Base-by-base conservation (phyloP, 192 early-diverging fungal genomes). In the Coemansia sp. region DNA sequence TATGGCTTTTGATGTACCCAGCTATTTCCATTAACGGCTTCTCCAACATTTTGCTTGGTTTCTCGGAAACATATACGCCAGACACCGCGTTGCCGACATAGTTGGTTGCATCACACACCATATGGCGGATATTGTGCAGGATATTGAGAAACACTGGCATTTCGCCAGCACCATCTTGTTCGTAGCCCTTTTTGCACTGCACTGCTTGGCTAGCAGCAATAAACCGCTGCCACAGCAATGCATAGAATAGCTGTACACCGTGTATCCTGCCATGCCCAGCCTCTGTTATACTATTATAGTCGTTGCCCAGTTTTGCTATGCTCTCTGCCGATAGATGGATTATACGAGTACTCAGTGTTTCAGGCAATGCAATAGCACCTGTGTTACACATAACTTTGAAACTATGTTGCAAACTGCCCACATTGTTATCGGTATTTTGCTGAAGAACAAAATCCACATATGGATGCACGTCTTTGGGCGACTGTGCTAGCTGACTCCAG, bases 81-180 rank as follows among this genome's bases (percentile, higher is more conserved):
- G 54, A 60, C 12, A 77, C 66, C 0, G 70, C 75, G 54, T 77
- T 77, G 36, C 75, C 75, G 37, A 77, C 62, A 20, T 77, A 72
- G 56, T 65, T n/a, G 1, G 70, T 54, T 35, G 66, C 66, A n/a
- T 65, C 22, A 7, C 20, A 53, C 0, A 62, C 62, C 11, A 63
- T 51, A 0, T 38, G 15, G 41, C 75, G 75, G 18, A 71, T 41
- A 22, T 68, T 65, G 63, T 65, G 67, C 9, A 77, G 41, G 28
- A 77, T 60, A 33, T 61, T 77, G 15, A 77, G 52, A 61, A 58
- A 72, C n/a, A 68, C 51, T 5, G 66, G 51, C 38, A 48, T 43
- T 1, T 65, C 28, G 22, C 33, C 12, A 22, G 52, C 51, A n/a
- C 8, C 20, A 35, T 65, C 72, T 4, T 51, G 33, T n/a, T 55